Conservation (phyloP, 73 alveolate species). For the Breviolum minutum region DNA sequence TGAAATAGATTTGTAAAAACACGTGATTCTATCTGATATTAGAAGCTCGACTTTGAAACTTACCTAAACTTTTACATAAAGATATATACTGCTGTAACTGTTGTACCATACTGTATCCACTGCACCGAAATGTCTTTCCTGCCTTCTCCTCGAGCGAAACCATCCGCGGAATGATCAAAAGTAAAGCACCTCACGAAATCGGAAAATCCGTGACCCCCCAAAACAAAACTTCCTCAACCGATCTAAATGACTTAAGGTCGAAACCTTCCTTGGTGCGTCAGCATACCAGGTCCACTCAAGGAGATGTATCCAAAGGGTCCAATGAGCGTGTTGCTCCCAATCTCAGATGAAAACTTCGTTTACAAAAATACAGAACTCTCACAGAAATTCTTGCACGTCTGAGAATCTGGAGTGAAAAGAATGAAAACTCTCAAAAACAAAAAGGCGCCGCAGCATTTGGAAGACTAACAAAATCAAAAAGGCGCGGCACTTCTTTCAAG, state of each 20-base stretch:
- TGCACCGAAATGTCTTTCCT: neutral
- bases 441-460: too few relatives aligned
- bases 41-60: too few relatives aligned
- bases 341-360: neutral
- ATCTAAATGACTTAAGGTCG: neutral
- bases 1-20: too few relatives aligned
- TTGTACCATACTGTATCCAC: too few relatives aligned
- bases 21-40: too few relatives aligned
- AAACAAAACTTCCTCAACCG: neutral
- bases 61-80: too few relatives aligned
- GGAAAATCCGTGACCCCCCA: neutral
- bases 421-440: too few relatives aligned
- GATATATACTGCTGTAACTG: too few relatives aligned
- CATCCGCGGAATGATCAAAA: conserved; percentile 81
- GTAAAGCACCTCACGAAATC: conserved; percentile 56
- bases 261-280: conserved; percentile 75
- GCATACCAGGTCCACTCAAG: conserved; percentile 84
- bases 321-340: conserved; percentile 58
- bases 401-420: too few relatives aligned
- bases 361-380: neutral
- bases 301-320: conserved; percentile 84
- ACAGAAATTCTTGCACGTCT: too few relatives aligned
- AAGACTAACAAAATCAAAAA: too few relatives aligned
- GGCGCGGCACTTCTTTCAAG: too few relatives aligned
- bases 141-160: conserved; percentile 84